Evolutionary conservation across 148 eudicot genomes (phyloP).

Genomic region (Vaccinium corymbosum): DNA sequence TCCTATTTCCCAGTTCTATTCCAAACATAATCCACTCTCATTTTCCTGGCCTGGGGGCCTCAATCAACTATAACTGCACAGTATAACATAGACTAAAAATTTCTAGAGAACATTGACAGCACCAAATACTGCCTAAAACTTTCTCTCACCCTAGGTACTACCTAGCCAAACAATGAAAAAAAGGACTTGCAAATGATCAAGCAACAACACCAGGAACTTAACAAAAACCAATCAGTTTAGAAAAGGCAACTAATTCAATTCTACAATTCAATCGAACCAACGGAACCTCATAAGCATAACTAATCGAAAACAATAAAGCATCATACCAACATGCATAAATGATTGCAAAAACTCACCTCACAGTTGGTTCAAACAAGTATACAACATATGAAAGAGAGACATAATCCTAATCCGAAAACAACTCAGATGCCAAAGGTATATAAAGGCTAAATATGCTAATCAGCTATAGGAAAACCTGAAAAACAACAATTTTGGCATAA

Average conservation of each 20-base stretch:
- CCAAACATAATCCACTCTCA: neutral
- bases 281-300: neutral
- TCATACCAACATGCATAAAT: neutral
- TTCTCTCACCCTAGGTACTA: neutral
- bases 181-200: neutral
- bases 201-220: neutral
- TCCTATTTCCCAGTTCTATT: neutral
- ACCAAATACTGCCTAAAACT: neutral
- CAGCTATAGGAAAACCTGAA: neutral
- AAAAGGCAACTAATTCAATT: neutral
- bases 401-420: neutral
- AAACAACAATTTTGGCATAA: neutral
- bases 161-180: neutral
- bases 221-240: neutral
- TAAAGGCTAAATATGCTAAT: neutral
- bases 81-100: neutral
- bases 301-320: neutral
- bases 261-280: neutral
- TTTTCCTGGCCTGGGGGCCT: neutral
- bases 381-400: neutral
- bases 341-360: neutral
- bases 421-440: neutral
- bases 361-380: too few species aligned
- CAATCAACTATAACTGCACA: neutral
- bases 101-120: neutral